Percentiles rank a stretch among this genome's conserved stretches.
These are phyloP conservation scores for Roridomyces roridus DNA, from an alignment of 768 basidiomycete species.

Conservation along the genomic window DNA sequence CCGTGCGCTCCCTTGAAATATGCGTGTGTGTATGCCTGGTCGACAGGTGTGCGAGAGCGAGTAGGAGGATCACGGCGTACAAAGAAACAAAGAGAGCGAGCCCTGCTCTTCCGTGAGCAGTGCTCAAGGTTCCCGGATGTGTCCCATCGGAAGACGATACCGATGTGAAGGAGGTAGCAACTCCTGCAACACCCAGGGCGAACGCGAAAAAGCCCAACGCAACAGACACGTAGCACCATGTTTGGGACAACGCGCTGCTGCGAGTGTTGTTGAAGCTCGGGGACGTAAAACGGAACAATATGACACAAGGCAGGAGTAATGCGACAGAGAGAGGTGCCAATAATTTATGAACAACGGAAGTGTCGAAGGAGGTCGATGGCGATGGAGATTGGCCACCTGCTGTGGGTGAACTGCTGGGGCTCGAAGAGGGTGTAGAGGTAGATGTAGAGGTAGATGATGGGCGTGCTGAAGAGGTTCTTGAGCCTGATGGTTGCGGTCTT, in stretches of 20 bases:
- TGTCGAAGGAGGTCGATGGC: conserved; percentile 33
- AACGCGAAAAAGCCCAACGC: conserved; percentile 44
- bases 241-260: conserved; percentile 14
- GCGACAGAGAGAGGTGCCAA: conserved; percentile 51
- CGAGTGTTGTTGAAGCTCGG: conserved; percentile 26
- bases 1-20: conserved; percentile 26
- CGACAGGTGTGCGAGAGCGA: conserved; percentile 26
- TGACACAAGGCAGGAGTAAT: conserved; percentile 39
- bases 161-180: conserved; percentile 53
- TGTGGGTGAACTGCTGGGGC: background rate
- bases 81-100: conserved; percentile 67
- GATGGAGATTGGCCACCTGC: background rate
- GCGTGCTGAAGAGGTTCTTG: conserved; percentile 25
- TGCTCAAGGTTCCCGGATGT: conserved; percentile 47
- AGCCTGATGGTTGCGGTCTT: conserved; percentile 28
- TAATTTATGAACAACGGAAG: conserved; percentile 52
- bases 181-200: conserved; percentile 34
- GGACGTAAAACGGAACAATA: conserved; percentile 42
- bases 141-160: conserved; percentile 39
- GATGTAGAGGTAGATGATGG: conserved; percentile 15
- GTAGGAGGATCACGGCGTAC: conserved; percentile 57
- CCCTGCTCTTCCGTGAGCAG: conserved; percentile 69
- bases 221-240: conserved; percentile 41
- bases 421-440: conserved; percentile 15
- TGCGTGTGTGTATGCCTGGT: conserved; percentile 19